phyloP scores from a whole-genome alignment of 192 early-diverging fungal genomes.

The Coemansia sp. region DNA sequence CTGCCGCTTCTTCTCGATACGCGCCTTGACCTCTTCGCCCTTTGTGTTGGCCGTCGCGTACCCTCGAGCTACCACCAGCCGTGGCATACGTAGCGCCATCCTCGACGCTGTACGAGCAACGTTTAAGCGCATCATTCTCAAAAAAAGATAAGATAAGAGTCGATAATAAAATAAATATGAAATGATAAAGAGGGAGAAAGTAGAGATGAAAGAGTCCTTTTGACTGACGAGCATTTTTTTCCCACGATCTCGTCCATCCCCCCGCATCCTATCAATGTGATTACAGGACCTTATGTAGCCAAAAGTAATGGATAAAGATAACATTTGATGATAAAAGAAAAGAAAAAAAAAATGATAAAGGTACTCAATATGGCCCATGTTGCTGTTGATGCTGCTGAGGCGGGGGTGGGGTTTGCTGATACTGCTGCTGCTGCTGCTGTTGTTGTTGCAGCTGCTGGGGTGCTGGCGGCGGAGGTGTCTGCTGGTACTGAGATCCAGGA shows the following conservation, averaged over 20 bases:
- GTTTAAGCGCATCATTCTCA: constrained; percentile 1
- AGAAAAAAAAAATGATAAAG: background rate
- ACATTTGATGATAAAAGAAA: background rate
- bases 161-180: background rate
- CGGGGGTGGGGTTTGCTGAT: background rate
- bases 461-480: background rate
- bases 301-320: background rate
- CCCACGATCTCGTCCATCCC: constrained; percentile 8
- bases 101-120: constrained; percentile 1
- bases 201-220: background rate
- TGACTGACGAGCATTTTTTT: background rate
- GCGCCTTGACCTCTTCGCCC: constrained; percentile 25
- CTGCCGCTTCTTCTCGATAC: constrained; percentile 69
- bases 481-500: constrained; percentile 6
- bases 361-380: background rate
- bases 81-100: constrained; percentile 4
- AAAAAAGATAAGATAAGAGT: background rate
- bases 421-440: constrained; percentile 23
- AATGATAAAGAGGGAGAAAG: background rate
- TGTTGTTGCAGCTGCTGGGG: constrained; percentile 8
- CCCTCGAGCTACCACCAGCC: background rate
- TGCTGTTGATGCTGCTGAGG: constrained; percentile 14
- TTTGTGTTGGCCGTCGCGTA: constrained; percentile 44
- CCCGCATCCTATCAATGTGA: background rate
- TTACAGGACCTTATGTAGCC: background rate